These are phyloP conservation scores for Sporothrix brasiliensis DNA, from an alignment of 2,329 filamentous ascomycete genomes.

Conservation along the genomic window DNA sequence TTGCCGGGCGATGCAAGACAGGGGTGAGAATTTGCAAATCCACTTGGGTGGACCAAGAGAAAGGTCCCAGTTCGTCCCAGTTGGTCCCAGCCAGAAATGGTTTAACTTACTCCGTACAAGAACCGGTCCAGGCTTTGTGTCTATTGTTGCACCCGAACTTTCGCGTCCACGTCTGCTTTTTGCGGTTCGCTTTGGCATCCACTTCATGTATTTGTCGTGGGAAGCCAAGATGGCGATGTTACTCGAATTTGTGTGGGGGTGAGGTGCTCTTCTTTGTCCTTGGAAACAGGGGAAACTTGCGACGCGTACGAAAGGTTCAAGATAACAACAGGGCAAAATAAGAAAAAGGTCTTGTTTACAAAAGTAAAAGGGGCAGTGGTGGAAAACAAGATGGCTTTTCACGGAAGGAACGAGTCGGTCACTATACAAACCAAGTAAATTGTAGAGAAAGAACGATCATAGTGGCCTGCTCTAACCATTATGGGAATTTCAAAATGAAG, in stretches of 20 bases:
- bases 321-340: background rate
- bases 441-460: slow-evolving; percentile 1
- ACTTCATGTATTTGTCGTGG: background rate
- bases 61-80: background rate
- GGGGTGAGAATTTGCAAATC: slow-evolving; percentile 14
- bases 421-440: background rate
- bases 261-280: background rate
- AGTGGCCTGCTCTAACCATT: background rate
- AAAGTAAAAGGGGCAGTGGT: background rate
- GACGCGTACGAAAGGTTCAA: background rate
- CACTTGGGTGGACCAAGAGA: slow-evolving; percentile 12
- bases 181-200: background rate
- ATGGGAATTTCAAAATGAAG: background rate
- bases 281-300: background rate
- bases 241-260: background rate
- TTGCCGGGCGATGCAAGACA: slow-evolving; percentile 19
- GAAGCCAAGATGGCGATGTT: background rate
- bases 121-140: slow-evolving; percentile 10
- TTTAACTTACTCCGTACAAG: background rate
- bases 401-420: background rate
- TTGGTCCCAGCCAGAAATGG: background rate
- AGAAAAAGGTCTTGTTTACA: background rate
- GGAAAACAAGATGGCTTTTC: background rate
- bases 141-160: background rate
- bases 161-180: background rate